Evolutionary conservation across 2,329 filamentous ascomycete genomes (phyloP).

Genomic region (Diaporthe batatas): DNA sequence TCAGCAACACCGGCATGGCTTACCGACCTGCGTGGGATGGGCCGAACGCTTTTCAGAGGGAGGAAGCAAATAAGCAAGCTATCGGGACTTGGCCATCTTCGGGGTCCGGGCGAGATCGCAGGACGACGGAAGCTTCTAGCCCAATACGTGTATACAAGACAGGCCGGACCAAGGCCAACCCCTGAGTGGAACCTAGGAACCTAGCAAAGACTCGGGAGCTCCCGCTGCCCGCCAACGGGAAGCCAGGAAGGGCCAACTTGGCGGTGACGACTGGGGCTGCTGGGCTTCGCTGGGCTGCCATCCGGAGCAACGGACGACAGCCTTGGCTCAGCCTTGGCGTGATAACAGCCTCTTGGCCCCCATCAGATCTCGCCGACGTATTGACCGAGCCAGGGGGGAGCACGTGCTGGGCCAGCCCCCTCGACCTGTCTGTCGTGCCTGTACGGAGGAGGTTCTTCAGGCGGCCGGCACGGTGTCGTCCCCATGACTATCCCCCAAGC

Average conservation of each 20-base stretch:
- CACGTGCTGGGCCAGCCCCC: background rate
- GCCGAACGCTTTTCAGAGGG: background rate
- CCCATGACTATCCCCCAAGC: background rate
- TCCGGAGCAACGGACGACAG: slow-evolving; percentile 13
- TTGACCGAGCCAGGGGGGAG: background rate
- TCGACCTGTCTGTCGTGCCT: background rate
- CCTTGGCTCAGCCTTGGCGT: slow-evolving; percentile 36
- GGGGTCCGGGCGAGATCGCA: slow-evolving; percentile 27
- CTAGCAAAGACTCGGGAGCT: slow-evolving; percentile 4
- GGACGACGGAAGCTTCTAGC: background rate
- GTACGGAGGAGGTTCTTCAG: background rate
- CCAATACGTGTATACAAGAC: background rate
- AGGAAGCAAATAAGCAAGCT: background rate
- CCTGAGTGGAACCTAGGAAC: background rate
- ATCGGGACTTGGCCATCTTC: slow-evolving; percentile 24
- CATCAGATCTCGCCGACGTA: slow-evolving; percentile 16
- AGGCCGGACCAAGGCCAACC: no score
- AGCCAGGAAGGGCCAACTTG: slow-evolving; percentile 6
- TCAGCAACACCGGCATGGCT: background rate
- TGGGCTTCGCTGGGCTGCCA: background rate
- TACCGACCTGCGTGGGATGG: background rate
- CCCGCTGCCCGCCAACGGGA: slow-evolving; percentile 20
- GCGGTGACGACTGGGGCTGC: slow-evolving; percentile 8
- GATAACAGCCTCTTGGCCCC: slow-evolving; percentile 30
- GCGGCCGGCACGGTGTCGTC: background rate